Percentiles rank a stretch among this genome's conserved stretches.
phyloP scores from a whole-genome alignment of 2,329 filamentous ascomycete genomes.

The Scedosporium aurantiacum region DNA sequence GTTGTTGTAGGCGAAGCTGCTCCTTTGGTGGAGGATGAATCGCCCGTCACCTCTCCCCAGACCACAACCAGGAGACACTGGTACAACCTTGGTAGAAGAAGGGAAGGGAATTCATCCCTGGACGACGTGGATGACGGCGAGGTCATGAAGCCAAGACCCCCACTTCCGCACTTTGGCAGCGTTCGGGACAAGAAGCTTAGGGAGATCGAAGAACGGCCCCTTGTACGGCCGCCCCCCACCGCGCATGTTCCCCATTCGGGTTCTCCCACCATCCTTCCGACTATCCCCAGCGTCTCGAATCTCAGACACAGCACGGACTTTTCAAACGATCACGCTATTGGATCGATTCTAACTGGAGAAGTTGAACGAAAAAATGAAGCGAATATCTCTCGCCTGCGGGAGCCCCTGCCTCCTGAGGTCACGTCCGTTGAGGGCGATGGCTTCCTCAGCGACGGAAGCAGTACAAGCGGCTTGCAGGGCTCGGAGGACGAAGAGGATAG shows the following conservation, averaged over 20 bases:
- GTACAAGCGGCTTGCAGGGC: conserved; percentile 7
- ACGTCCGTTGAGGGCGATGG: conserved; percentile 57
- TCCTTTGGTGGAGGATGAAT: conserved; percentile 24
- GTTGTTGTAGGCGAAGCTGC: conserved; percentile 40
- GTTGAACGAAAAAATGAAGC: conserved; percentile 39
- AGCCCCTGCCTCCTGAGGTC: conserved; percentile 60
- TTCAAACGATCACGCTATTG: conserved; percentile 51
- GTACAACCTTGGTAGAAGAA: conserved; percentile 32
- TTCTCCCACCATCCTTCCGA: conserved; percentile 7
- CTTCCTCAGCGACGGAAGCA: conserved; percentile 33
- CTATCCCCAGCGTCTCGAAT: conserved; percentile 10
- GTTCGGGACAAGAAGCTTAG: conserved; percentile 51
- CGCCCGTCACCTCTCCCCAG: conserved; percentile 26
- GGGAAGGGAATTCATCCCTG: conserved; percentile 14
- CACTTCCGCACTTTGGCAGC: conserved; percentile 65
- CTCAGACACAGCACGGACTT: conserved; percentile 24
- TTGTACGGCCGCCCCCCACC: conserved; percentile 37
- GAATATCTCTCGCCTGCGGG: conserved; percentile 45
- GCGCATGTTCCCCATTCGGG: conserved; percentile 16
- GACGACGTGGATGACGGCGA: conserved; percentile 47
- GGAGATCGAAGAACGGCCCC: conserved; percentile 42
- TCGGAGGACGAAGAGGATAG: conserved; percentile 29
- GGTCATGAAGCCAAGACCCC: conserved; percentile 63
- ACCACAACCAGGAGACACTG: conserved; percentile 29
- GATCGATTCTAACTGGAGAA: conserved; percentile 43